Conservation (phyloP, 2,329 filamentous ascomycete genomes). For the Sarocladium kiliense region DNA sequence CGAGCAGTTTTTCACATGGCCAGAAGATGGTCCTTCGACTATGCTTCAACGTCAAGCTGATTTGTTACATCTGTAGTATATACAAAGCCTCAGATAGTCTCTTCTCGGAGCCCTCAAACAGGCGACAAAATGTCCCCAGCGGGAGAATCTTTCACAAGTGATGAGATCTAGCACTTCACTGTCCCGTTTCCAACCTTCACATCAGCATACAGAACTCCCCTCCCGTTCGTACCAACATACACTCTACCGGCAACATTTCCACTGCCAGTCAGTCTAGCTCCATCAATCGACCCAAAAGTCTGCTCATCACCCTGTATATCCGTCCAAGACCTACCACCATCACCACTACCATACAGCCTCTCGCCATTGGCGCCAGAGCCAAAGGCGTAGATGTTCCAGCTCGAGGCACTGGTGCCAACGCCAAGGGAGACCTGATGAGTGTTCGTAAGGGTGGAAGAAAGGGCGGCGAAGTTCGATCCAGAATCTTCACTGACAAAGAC, state of each 20-base stretch:
- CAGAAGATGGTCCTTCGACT: too few relatives aligned
- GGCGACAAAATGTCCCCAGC: too few relatives aligned
- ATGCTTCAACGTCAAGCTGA: too few relatives aligned
- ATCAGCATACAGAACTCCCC: slow-evolving; percentile 32
- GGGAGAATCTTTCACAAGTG: too few relatives aligned
- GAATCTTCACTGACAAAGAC: slow-evolving; percentile 50
- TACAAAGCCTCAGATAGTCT: too few relatives aligned
- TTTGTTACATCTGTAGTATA: too few relatives aligned
- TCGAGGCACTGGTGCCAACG: slow-evolving; percentile 31
- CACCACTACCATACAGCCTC: slow-evolving; percentile 39
- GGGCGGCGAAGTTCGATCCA: slow-evolving; percentile 39
- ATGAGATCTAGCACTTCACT: too few relatives aligned
- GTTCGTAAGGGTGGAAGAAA: slow-evolving; percentile 29
- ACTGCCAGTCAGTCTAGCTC: slow-evolving; percentile 35
- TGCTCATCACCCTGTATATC: slow-evolving; percentile 40
- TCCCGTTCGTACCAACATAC: slow-evolving; percentile 46
- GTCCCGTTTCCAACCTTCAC: background rate
- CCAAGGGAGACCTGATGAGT: slow-evolving; percentile 40
- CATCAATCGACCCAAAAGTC: slow-evolving; percentile 39
- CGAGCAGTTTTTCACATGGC: too few relatives aligned
- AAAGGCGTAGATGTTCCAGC: slow-evolving; percentile 44
- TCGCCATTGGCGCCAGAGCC: slow-evolving; percentile 36
- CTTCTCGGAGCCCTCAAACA: too few relatives aligned
- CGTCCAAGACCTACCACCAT: slow-evolving; percentile 37
- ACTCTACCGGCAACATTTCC: slow-evolving; percentile 39